phyloP scores from a whole-genome alignment of 768 basidiomycete genomes.

The Russula dissimulans region DNA sequence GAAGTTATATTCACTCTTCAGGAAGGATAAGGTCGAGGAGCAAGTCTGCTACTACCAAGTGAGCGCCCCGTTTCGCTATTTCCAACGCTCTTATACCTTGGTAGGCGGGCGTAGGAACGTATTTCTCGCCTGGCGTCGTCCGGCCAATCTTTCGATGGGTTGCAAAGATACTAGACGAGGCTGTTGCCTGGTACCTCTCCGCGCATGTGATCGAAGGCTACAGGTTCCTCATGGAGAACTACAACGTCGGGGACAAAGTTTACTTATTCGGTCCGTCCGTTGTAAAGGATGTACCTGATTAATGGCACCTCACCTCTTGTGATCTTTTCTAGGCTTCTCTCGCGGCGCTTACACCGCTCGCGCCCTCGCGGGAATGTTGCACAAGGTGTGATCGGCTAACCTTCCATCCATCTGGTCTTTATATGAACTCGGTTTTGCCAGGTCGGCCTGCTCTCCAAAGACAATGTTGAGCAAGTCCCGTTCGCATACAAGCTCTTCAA shows the following conservation, averaged over 20 bases:
- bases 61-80: neutral
- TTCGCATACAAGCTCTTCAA: constrained; percentile 72
- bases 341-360: constrained; percentile 59
- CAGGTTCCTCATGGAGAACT: constrained; percentile 71
- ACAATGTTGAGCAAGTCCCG: constrained; percentile 58
- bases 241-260: constrained; percentile 60
- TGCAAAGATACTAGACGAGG: constrained; percentile 56
- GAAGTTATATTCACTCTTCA: constrained; percentile 30
- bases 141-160: constrained; percentile 48
- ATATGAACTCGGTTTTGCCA: constrained; percentile 22
- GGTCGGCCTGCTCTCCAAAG: constrained; percentile 62
- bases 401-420: neutral
- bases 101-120: constrained; percentile 40
- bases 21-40: constrained; percentile 29
- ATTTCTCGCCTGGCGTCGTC: constrained; percentile 57
- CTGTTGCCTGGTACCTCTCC: constrained; percentile 70
- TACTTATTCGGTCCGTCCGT: constrained; percentile 52
- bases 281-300: constrained; percentile 3
- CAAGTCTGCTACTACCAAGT: constrained; percentile 63
- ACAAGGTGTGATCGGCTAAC: constrained; percentile 39
- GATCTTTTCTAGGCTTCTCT: constrained; percentile 53
- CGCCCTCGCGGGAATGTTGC: constrained; percentile 65
- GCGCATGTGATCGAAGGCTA: constrained; percentile 70
- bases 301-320: neutral
- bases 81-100: neutral